phyloP scores from a whole-genome alignment of 2,329 filamentous ascomycete genomes.

The Diaporthe aspalathi region DNA sequence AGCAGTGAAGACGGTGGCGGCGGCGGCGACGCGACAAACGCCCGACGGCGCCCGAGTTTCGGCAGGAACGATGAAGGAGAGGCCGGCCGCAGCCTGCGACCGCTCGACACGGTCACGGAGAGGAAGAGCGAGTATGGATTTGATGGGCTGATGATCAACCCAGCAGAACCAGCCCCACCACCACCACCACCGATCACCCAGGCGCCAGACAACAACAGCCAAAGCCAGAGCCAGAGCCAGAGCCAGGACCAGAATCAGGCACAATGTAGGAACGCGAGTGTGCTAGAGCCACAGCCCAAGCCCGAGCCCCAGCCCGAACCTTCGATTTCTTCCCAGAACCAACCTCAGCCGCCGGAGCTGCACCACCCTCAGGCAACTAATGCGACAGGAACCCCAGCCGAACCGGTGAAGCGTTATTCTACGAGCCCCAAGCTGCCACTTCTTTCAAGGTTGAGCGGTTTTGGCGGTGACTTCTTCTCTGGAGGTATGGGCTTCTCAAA shows the following conservation, averaged over 20 bases:
- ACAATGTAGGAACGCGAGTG: neutral
- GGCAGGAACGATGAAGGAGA: slow-evolving; percentile 52
- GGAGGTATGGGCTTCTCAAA: slow-evolving; percentile 44
- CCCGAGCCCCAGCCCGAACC: neutral
- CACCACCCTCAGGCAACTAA: slow-evolving; percentile 26
- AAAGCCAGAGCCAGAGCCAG: slow-evolving; percentile 18
- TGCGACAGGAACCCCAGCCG: slow-evolving; percentile 38
- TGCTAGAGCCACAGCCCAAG: neutral
- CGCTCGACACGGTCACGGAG: slow-evolving; percentile 66
- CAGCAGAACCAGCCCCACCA: slow-evolving; percentile 39
- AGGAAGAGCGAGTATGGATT: slow-evolving; percentile 69
- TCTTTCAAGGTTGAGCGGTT: slow-evolving; percentile 68
- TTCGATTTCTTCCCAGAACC: slow-evolving; percentile 12
- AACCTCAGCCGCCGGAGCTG: slow-evolving; percentile 24
- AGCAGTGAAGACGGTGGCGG: slow-evolving; percentile 41
- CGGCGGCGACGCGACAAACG: slow-evolving; percentile 36
- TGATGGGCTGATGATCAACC: slow-evolving; percentile 52
- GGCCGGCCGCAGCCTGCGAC: slow-evolving; percentile 50
- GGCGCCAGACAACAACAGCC: too few relatives aligned
- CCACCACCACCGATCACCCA: too few relatives aligned
- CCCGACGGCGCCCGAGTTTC: slow-evolving; percentile 42
- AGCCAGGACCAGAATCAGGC: slow-evolving; percentile 21
- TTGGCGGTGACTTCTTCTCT: slow-evolving; percentile 69
- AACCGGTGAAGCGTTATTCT: slow-evolving; percentile 52
- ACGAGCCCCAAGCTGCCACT: slow-evolving; percentile 69